Percentiles rank a stretch among this genome's conserved stretches.
Conservation (phyloP, 306 rosid species). For the Cucumis cinereus region DNA sequence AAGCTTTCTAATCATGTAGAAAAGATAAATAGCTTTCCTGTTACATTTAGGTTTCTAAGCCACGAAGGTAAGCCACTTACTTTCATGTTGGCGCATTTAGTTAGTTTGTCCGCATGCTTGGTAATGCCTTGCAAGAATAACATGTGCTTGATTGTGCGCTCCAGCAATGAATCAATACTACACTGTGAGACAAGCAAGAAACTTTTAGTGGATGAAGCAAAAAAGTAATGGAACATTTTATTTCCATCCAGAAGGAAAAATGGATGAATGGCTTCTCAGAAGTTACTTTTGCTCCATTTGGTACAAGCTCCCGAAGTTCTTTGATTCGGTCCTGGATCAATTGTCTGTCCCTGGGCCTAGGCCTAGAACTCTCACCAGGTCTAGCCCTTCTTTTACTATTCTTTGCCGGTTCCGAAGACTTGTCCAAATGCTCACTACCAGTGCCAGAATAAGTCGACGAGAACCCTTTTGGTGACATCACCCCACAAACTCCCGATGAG, state of each 20-base stretch:
- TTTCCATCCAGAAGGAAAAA: not conserved
- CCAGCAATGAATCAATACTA: slow-evolving; percentile 86
- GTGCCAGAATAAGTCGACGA: slow-evolving; percentile 66
- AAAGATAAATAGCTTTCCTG: not conserved
- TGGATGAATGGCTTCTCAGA: not conserved
- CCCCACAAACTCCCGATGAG: slow-evolving; percentile 55
- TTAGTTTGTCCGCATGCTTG: slow-evolving; percentile 80
- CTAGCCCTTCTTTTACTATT: slow-evolving; percentile 79
- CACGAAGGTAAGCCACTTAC: slow-evolving; percentile 21
- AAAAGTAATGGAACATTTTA: not conserved
- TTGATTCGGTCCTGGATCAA: slow-evolving; percentile 96
- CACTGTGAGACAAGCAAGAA: slow-evolving; percentile 44
- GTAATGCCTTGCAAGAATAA: slow-evolving; percentile 73
- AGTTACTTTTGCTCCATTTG: slow-evolving; percentile 83
- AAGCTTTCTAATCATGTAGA: not conserved
- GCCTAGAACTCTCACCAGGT: slow-evolving; percentile 86
- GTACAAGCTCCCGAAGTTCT: slow-evolving; percentile 88
- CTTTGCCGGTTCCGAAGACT: slow-evolving; percentile 63
- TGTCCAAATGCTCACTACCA: slow-evolving; percentile 58
- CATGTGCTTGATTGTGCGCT: slow-evolving; percentile 87
- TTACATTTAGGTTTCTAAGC: not conserved
- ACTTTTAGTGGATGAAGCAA: not conserved
- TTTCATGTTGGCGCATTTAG: slow-evolving; percentile 49
- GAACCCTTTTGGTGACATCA: slow-evolving; percentile 58
- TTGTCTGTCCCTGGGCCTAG: slow-evolving; percentile 98